Evolutionary conservation across 2,329 filamentous ascomycete genomes (phyloP), one percentile per base, ranked within the genome.

Genomic region (Colletotrichum higginsianum): DNA sequence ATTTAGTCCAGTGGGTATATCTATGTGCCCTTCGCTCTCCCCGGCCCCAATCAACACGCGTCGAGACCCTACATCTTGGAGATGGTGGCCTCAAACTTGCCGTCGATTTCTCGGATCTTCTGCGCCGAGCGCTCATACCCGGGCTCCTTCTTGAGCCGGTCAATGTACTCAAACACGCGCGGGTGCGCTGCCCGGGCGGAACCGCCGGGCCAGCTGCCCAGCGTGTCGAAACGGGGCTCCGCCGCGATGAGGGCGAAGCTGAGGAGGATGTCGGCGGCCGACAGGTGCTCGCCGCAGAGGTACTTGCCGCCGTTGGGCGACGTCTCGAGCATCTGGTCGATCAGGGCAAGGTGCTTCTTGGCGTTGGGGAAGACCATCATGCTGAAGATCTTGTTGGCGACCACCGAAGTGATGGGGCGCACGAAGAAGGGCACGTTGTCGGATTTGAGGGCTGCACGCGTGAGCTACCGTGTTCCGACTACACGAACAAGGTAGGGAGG

Each of bases 231-330:
- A 64, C 79, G 79, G 16, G 78, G 75, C 74, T 82, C 81, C 46
- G 82, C 82, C 12, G 82, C 82, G 61, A 89, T 82, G 66, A 89
- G 79, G 16, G 84, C 84, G 79, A 87, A 89, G 78, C 86, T 87
- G 75, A 89, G 79, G 64, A 89, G 78, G 67, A 89, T 85, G 73
- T 89, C 87, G 8, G 86, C 88, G 0, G 86, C 84, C 2, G 86
- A 87, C 62, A 89, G 81, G 52, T 80, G 75, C 23, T 80, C 76
- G 30, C 87, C 86, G 74, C 87, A 89, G 35, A 90, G 79, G 76
- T 87, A 90, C 56, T 76, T 75, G 42, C 83, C 82, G 1, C 78
- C 79, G 11, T 76, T 78, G 0, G 80, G 79, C 1, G 86, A 85
- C 7, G 84, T 85, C 35, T 80, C 77, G 18, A 90, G 83, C 73